A percentile compares a stretch with the other conserved stretches of the same genome.
These are phyloP conservation scores for Calonectria hawksworthii DNA, from an alignment of 2,329 filamentous ascomycete genomes.

Conservation along the genomic window DNA sequence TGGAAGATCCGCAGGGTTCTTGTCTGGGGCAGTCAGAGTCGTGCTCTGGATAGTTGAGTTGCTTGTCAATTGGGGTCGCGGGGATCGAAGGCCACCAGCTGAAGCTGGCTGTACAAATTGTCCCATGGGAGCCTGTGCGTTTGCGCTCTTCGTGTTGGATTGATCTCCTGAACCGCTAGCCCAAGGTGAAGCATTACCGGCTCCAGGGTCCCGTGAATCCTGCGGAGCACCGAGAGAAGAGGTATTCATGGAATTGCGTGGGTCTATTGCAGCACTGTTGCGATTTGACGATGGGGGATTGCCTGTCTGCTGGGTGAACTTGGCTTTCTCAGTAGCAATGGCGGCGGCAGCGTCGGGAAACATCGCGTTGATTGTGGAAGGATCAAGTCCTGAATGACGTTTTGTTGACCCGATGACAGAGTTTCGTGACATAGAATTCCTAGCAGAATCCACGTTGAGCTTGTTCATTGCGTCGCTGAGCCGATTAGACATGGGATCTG, in stretches of 20 bases:
- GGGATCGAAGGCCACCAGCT: conserved; percentile 82
- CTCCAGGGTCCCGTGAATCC: conserved; percentile 48
- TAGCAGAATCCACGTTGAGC: conserved; percentile 86
- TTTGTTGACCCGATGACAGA: conserved; percentile 82
- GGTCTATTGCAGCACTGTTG: conserved; percentile 86
- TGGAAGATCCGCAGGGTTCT: conserved; percentile 78
- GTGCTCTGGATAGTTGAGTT: conserved; percentile 85
- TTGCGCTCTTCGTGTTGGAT: conserved; percentile 78
- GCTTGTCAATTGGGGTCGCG: conserved; percentile 77
- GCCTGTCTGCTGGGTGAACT: conserved; percentile 95
- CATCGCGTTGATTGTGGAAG: conserved; percentile 97
- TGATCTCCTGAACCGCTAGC: conserved; percentile 68
- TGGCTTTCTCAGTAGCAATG: conserved; percentile 98
- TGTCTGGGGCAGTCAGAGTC: conserved; percentile 80
- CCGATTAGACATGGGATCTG: conserved; percentile 97
- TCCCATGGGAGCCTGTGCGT: conserved; percentile 88
- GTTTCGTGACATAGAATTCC: conserved; percentile 88
- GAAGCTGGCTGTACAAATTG: conserved; percentile 90
- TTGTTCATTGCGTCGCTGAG: conserved; percentile 98
- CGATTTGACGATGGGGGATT: conserved; percentile 91
- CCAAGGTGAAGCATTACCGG: conserved; percentile 77
- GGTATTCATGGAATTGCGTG: conserved; percentile 80
- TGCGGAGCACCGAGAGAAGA: conserved; percentile 78
- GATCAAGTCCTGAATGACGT: conserved; percentile 93
- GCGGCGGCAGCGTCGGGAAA: conserved; percentile 98